Evolutionary conservation across 1,139 yeast species (phyloP).

Genomic region (Geotrichum bryndzae): DNA sequence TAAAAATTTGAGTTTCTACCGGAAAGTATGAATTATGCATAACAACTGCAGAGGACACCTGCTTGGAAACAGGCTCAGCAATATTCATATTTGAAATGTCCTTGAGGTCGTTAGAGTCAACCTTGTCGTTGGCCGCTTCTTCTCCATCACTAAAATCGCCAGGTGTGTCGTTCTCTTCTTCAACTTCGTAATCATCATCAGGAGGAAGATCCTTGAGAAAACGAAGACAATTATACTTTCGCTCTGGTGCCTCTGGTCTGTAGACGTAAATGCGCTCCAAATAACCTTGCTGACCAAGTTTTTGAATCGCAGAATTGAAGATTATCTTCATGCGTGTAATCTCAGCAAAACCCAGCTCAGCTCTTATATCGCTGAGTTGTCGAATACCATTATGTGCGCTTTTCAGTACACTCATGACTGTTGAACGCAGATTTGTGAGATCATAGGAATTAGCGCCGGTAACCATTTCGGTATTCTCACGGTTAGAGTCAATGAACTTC

Average conservation of each 20-base stretch:
- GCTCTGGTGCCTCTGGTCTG: slow-evolving; percentile 43
- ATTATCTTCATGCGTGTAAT: slow-evolving; percentile 43
- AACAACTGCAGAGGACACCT: slow-evolving; percentile 3
- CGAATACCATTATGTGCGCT: slow-evolving; percentile 64
- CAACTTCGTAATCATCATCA: slow-evolving; percentile 24
- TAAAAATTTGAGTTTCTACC: slow-evolving; percentile 54
- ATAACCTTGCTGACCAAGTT: slow-evolving; percentile 48
- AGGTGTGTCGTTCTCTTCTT: slow-evolving; percentile 35
- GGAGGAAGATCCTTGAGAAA: slow-evolving; percentile 46
- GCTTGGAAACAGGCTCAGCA: background rate
- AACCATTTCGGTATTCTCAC: slow-evolving; percentile 12
- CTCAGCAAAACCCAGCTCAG: slow-evolving; percentile 45
- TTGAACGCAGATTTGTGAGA: slow-evolving; percentile 35
- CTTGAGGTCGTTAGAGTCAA: slow-evolving; percentile 19
- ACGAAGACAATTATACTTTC: slow-evolving; percentile 53
- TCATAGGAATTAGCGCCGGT: slow-evolving; percentile 27
- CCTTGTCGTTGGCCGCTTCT: slow-evolving; percentile 29
- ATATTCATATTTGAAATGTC: slow-evolving; percentile 7
- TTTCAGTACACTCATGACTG: slow-evolving; percentile 51
- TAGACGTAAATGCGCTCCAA: slow-evolving; percentile 55
- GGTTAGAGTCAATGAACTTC: slow-evolving; percentile 25
- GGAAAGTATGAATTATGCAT: slow-evolving; percentile 54
- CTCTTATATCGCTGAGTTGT: slow-evolving; percentile 35
- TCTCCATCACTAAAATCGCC: slow-evolving; percentile 32
- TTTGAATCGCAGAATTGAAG: slow-evolving; percentile 48